Percentiles rank a stretch among this genome's conserved stretches.
Conservation (phyloP, 371 early-diverging fungal species). For the Actinomucor elegans region DNA sequence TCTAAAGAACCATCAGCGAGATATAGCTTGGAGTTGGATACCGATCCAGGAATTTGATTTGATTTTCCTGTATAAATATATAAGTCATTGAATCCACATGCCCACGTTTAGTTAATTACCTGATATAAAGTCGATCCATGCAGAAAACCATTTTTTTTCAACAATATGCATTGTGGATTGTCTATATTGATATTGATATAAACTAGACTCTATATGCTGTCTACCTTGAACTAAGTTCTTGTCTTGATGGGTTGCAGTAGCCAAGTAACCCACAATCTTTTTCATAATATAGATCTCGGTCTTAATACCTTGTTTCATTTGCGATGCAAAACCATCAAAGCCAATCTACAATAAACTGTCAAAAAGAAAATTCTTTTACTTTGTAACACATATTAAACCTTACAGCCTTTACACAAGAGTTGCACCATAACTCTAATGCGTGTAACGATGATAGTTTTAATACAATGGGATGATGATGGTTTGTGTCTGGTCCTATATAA, state of each 20-base stretch:
- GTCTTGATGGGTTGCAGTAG: background rate
- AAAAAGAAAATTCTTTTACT: background rate
- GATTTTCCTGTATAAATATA: conserved; percentile 13
- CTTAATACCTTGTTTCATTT: background rate
- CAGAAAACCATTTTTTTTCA: conserved; percentile 10
- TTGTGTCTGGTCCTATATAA: background rate
- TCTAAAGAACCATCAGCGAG: conserved; percentile 1
- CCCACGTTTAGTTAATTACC: conserved; percentile 7
- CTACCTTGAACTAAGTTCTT: background rate
- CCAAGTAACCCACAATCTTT: background rate
- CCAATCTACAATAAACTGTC: conserved; percentile 8
- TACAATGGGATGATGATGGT: background rate
- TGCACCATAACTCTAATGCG: conserved; percentile 15
- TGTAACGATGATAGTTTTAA: conserved; percentile 10
- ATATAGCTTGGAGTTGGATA: conserved; percentile 2
- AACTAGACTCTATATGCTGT: conserved; percentile 2
- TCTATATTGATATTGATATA: conserved; percentile 7
- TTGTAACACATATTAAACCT: background rate
- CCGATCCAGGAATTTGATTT: background rate
- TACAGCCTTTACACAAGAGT: conserved; percentile 14
- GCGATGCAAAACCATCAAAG: background rate
- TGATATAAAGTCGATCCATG: conserved; percentile 19
- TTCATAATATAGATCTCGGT: conserved; percentile 12
- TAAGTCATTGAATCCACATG: no score
- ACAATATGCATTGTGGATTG: conserved; percentile 3